Conservation (phyloP, 192 early-diverging fungal species). For the Pilaira anomala region DNA sequence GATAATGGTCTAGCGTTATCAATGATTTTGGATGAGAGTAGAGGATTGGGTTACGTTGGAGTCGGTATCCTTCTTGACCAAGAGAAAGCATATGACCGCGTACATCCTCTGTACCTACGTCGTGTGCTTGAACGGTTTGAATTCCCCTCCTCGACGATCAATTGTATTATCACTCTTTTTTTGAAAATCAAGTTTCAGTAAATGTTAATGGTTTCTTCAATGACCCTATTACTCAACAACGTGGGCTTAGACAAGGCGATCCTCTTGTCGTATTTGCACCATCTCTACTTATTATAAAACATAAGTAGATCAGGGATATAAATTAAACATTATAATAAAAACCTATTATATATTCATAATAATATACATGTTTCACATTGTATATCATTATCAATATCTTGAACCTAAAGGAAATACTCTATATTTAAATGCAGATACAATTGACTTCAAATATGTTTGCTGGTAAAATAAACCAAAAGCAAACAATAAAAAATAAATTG, state of each 20-base stretch:
- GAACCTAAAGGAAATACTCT: too few species aligned
- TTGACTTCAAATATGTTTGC: too few species aligned
- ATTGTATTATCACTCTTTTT: not conserved
- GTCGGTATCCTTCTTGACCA: constrained; percentile 24
- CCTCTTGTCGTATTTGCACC: too few species aligned
- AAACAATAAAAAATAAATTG: too few species aligned
- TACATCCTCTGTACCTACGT: constrained; percentile 18
- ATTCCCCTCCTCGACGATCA: constrained; percentile 11
- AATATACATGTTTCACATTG: too few species aligned
- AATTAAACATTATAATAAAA: too few species aligned
- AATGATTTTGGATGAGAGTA: not conserved
- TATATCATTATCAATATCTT: too few species aligned
- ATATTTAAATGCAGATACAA: too few species aligned
- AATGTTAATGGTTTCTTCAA: constrained; percentile 23
- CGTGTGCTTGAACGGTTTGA: constrained; percentile 5
- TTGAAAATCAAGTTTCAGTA: constrained; percentile 10
- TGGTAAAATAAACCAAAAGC: too few species aligned
- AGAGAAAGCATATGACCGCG: constrained; percentile 29
- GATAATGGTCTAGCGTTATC: not conserved
- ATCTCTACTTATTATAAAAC: too few species aligned
- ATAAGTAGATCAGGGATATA: too few species aligned
- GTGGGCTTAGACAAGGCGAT: constrained; percentile 37
- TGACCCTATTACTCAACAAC: constrained; percentile 11
- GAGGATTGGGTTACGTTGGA: not conserved
- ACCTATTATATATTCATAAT: too few species aligned